Base-by-base conservation (phyloP, 176 grass and related monocot species). In the Elymus sibiricus region DNA sequence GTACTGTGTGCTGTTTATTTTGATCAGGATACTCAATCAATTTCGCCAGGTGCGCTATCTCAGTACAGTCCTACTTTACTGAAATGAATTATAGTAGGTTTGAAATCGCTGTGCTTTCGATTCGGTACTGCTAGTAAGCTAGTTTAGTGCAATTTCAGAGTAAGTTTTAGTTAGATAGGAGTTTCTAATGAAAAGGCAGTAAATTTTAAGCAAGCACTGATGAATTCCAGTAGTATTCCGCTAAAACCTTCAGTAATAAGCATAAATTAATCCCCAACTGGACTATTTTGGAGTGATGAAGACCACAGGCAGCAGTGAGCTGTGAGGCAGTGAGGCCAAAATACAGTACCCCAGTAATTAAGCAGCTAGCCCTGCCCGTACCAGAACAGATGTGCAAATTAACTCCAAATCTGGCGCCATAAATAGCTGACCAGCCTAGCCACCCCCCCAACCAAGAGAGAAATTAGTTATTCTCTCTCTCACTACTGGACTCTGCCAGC, bases 361-460 rank as follows among this genome's bases (percentile, higher is more conserved):
- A 34, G 4, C 4, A 69, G 21, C 28, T 35, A 6, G 27, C 1
- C 77, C 64, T 31, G 37, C 11, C 4, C 17, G 37, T 47, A 34
- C 32, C 69, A 38, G 34, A 42, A 9, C 43, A 56, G 79, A 74
- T n/a, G 28, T 40, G 44, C 70, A 34, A 24, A 46, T 34, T 17
- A 76, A 81, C 13, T 51, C 28, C 29, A 39, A 74, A 71, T 53
- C 47, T 87, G 27, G 40, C 28, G 39, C 56, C 85, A 81, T 74
- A 76, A 67, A 59, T 29, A 22, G n/a, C 70, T 65, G 42, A 19
- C 43, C 25, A 42, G 10, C 24, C 71, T 8, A 28, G 70, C n/a
- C 40, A 42, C n/a, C 40, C 47, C 37, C 67, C 63, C 24, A 24
- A 53, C 59, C 24, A 74, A 32, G 37, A 79, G 12, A 34, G 58